These are phyloP conservation scores for Kurtzmaniella cleridarum DNA, from an alignment of 805 yeast species.

Conservation along the genomic window DNA sequence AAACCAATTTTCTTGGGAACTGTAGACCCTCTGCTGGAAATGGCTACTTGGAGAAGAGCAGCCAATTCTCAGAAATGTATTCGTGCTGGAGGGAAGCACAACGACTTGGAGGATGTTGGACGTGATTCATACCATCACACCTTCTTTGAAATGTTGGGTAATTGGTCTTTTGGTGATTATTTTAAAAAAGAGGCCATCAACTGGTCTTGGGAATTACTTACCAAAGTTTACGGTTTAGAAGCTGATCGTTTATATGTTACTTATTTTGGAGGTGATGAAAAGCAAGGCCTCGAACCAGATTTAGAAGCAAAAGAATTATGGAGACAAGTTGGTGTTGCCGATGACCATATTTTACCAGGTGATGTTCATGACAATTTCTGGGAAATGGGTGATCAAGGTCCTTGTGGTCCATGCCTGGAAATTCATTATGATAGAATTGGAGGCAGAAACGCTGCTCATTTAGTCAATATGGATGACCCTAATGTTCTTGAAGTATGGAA, in stretches of 20 bases:
- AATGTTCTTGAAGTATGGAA: slow-evolving; percentile 98
- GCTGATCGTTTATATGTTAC: slow-evolving; percentile 85
- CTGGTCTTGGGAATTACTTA: slow-evolving; percentile 88
- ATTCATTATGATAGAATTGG: slow-evolving; percentile 97
- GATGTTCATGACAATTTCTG: slow-evolving; percentile 89
- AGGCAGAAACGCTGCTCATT: slow-evolving; percentile 87
- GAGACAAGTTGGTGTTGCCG: slow-evolving; percentile 83
- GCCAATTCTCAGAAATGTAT: slow-evolving; percentile 96
- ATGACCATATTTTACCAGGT: slow-evolving; percentile 92
- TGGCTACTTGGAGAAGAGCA: slow-evolving; percentile 80
- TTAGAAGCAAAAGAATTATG: slow-evolving; percentile 86
- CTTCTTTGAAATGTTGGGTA: slow-evolving; percentile 98
- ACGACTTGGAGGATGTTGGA: slow-evolving; percentile 97
- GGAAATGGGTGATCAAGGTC: slow-evolving; percentile 99
- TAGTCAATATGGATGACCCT: slow-evolving; percentile 97
- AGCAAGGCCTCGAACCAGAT: slow-evolving; percentile 83
- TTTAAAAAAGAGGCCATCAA: slow-evolving; percentile 90
- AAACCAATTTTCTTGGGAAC: slow-evolving; percentile 97
- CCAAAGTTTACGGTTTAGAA: slow-evolving; percentile 76
- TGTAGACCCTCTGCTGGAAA: slow-evolving; percentile 89
- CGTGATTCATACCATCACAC: slow-evolving; percentile 97
- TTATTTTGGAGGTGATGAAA: slow-evolving; percentile 90
- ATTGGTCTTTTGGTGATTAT: slow-evolving; percentile 99
- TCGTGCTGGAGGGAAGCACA: slow-evolving; percentile 99
- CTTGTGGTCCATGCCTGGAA: slow-evolving; percentile 99